Conservation (phyloP, 495 filamentous ascomycete species). For the Tuber indicum region DNA sequence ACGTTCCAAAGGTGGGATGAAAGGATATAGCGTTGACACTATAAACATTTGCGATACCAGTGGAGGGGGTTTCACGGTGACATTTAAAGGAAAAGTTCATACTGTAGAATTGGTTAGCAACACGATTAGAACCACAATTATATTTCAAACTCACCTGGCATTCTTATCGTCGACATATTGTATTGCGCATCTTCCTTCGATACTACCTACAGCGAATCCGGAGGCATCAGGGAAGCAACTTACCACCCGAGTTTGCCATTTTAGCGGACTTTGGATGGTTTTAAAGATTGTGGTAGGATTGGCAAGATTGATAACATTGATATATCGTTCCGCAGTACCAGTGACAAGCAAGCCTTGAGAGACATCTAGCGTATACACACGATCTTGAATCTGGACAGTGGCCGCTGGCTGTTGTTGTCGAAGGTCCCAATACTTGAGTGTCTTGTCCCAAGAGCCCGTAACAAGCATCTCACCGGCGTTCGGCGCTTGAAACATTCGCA, state of each 20-base stretch:
- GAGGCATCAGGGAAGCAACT: slow-evolving; percentile 77
- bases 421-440: slow-evolving; percentile 91
- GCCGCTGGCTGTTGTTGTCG: slow-evolving; percentile 59
- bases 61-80: slow-evolving; percentile 69
- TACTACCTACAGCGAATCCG: slow-evolving; percentile 81
- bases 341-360: slow-evolving; percentile 71
- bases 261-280: slow-evolving; percentile 75
- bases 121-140: slow-evolving; percentile 17
- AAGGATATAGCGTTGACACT: slow-evolving; percentile 83
- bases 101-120: slow-evolving; percentile 40
- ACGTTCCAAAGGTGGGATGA: slow-evolving; percentile 72
- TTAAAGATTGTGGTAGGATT: slow-evolving; percentile 75
- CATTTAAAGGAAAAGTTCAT: slow-evolving; percentile 93
- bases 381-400: slow-evolving; percentile 64
- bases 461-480: slow-evolving; percentile 61
- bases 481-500: slow-evolving; percentile 64
- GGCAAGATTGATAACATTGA: slow-evolving; percentile 78
- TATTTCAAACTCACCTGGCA: slow-evolving; percentile 48
- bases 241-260: slow-evolving; percentile 83
- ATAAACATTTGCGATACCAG: slow-evolving; percentile 65
- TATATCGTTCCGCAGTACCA: slow-evolving; percentile 79
- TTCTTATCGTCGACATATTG: slow-evolving; percentile 89
- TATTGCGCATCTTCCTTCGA: slow-evolving; percentile 83
- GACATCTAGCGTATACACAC: slow-evolving; percentile 85
- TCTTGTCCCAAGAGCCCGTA: slow-evolving; percentile 94